These are phyloP conservation scores for Monilinia polystroma DNA, from an alignment of 2,329 filamentous ascomycete species.

Conservation along the genomic window DNA sequence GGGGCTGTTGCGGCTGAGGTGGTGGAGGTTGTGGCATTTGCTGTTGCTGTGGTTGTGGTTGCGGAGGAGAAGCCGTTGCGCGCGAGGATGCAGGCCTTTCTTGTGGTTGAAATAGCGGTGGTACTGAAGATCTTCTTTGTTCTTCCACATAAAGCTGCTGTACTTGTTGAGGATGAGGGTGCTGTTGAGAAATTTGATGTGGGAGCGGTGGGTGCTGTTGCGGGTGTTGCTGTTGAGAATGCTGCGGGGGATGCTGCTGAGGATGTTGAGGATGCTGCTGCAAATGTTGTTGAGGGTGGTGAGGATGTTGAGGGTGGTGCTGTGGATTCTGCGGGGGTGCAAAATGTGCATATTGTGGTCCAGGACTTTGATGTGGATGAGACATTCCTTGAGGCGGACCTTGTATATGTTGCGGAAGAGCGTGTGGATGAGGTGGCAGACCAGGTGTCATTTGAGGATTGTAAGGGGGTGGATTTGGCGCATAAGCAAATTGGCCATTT, in stretches of 20 bases:
- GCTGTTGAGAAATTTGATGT: constrained; percentile 45
- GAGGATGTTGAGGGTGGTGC: constrained; percentile 32
- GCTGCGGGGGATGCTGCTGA: constrained; percentile 45
- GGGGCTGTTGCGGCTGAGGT: constrained; percentile 44
- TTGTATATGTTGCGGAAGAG: constrained; percentile 38
- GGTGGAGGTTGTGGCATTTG: constrained; percentile 52
- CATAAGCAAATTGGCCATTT: constrained; percentile 73
- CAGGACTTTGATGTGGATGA: constrained; percentile 41
- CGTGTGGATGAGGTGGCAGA: constrained; percentile 44
- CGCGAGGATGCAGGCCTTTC: constrained; percentile 49
- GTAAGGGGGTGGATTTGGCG: constrained; percentile 84
- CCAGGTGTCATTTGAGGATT: constrained; percentile 56
- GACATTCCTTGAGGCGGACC: constrained; percentile 23
- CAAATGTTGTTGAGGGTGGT: constrained; percentile 22
- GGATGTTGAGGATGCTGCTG: constrained; percentile 41
- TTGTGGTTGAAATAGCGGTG: constrained; percentile 65
- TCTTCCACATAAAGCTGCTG: constrained; percentile 76
- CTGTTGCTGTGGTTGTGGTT: constrained; percentile 56
- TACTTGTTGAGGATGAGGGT: constrained; percentile 49
- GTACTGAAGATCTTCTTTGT: constrained; percentile 70
- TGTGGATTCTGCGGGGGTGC: constrained; percentile 35
- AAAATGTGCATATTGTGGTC: constrained; percentile 47
- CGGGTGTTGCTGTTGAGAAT: constrained; percentile 46
- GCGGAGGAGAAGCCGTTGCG: constrained; percentile 55
- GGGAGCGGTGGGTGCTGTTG: constrained; percentile 32